Evolutionary conservation across 208 protist genomes (phyloP).

Genomic region (Trypanosoma boissoni): DNA sequence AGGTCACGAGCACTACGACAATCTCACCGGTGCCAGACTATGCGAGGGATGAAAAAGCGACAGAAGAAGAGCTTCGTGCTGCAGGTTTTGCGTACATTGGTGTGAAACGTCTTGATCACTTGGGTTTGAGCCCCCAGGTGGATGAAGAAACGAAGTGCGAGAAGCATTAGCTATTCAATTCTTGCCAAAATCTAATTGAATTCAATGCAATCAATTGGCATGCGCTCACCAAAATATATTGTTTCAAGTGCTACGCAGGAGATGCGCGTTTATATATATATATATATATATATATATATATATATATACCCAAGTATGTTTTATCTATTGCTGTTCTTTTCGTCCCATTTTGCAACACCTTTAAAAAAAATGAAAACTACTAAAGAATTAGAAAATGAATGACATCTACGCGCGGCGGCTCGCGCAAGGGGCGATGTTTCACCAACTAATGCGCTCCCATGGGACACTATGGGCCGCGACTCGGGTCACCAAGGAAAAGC

Average conservation of each 20-base stretch:
- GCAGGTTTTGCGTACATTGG: slow-evolving; percentile 81
- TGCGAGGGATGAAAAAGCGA: slow-evolving; percentile 71
- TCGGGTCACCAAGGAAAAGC: slow-evolving; percentile 78
- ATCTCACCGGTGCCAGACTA: slow-evolving; percentile 72
- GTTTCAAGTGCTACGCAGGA: too few relatives aligned
- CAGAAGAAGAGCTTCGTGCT: slow-evolving; percentile 72
- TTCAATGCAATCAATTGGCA: too few relatives aligned
- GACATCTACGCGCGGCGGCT: slow-evolving; percentile 79
- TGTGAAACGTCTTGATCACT: slow-evolving; percentile 74
- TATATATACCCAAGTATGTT: neutral
- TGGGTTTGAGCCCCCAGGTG: slow-evolving; percentile 25
- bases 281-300: slow-evolving; percentile 2
- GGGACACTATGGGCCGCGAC: slow-evolving; percentile 86
- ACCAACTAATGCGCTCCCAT: slow-evolving; percentile 85
- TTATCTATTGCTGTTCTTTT: neutral
- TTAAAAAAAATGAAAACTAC: neutral
- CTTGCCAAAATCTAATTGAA: neutral
- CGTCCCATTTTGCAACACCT: neutral
- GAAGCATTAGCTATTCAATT: neutral
- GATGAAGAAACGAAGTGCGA: neutral
- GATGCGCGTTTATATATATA: neutral
- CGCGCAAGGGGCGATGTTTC: slow-evolving; percentile 83
- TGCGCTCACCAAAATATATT: too few relatives aligned
- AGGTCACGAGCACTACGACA: slow-evolving; percentile 57
- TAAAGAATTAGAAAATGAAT: slow-evolving; percentile 51